These are phyloP conservation scores for Emiliania huxleyi DNA, from an alignment of 78 protist genomes.

Conservation along the genomic window DNA sequence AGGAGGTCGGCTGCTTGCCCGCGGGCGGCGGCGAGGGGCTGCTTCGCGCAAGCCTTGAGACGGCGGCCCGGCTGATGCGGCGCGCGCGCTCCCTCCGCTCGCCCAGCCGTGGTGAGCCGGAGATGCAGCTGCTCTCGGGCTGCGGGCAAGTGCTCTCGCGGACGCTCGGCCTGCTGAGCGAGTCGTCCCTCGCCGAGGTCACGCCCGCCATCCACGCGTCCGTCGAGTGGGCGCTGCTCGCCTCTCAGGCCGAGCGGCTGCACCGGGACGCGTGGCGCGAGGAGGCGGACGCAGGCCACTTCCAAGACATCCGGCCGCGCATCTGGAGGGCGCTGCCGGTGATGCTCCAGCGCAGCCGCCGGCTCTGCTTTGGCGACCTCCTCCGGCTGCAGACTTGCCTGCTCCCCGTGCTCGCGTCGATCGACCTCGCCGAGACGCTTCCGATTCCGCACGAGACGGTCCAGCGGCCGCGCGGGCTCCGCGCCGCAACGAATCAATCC, in stretches of 20 bases:
- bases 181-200: background rate
- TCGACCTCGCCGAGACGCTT: background rate
- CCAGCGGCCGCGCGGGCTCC: background rate
- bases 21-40: background rate
- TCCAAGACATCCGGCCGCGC: background rate
- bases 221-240: background rate
- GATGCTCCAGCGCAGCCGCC: background rate
- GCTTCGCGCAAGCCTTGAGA: background rate
- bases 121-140: background rate
- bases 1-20: no score
- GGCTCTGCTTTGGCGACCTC: background rate
- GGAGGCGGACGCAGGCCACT: background rate
- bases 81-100: background rate
- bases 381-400: background rate
- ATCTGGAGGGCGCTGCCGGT: background rate
- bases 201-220: background rate
- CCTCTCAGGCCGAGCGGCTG: background rate
- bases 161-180: background rate
- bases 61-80: background rate
- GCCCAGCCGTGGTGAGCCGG: background rate
- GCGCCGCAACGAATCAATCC: background rate
- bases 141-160: background rate
- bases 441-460: background rate
- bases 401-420: background rate
- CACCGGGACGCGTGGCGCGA: background rate